A percentile compares a stretch with the other conserved stretches of the same genome.
Conservation (phyloP, 2,329 filamentous ascomycete genomes). For the Penicillium sp. region DNA sequence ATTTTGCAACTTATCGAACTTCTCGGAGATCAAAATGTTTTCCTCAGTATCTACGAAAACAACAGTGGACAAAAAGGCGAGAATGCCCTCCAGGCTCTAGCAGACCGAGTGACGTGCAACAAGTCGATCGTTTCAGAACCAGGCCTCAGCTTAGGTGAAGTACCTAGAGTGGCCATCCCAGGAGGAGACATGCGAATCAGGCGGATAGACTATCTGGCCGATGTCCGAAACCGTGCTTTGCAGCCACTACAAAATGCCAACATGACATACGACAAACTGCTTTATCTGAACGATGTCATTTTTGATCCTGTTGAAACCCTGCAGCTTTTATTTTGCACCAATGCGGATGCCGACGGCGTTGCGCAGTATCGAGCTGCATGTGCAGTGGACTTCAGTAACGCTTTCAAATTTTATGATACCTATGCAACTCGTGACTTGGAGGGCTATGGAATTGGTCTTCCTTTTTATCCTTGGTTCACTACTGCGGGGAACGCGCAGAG, state of each 20-base stretch:
- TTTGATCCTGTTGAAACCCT: constrained; percentile 63
- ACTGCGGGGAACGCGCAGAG: constrained; percentile 54
- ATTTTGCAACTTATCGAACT: constrained; percentile 66
- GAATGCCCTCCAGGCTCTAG: constrained; percentile 41
- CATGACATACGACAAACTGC: constrained; percentile 57
- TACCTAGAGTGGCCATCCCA: constrained; percentile 65
- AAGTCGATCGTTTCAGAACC: background rate
- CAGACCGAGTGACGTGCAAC: constrained; percentile 1
- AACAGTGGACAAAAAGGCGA: constrained; percentile 63
- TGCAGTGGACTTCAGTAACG: constrained; percentile 72
- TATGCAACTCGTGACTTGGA: constrained; percentile 73
- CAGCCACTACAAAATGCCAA: constrained; percentile 60
- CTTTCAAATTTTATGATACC: constrained; percentile 76
- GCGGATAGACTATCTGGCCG: constrained; percentile 73
- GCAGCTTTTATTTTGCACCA: constrained; percentile 65
- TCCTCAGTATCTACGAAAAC: constrained; percentile 74
- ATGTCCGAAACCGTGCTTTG: constrained; percentile 72
- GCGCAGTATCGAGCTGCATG: constrained; percentile 70
- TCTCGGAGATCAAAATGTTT: constrained; percentile 69
- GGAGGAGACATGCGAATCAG: constrained; percentile 66
- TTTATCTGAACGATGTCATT: constrained; percentile 43
- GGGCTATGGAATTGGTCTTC: constrained; percentile 68
- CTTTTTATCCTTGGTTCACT: constrained; percentile 74
- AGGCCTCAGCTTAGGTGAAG: constrained; percentile 44
- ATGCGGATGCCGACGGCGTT: constrained; percentile 56